phyloP scores from a whole-genome alignment of 2,329 filamentous ascomycete genomes.

The Penicillium capsulatum region DNA sequence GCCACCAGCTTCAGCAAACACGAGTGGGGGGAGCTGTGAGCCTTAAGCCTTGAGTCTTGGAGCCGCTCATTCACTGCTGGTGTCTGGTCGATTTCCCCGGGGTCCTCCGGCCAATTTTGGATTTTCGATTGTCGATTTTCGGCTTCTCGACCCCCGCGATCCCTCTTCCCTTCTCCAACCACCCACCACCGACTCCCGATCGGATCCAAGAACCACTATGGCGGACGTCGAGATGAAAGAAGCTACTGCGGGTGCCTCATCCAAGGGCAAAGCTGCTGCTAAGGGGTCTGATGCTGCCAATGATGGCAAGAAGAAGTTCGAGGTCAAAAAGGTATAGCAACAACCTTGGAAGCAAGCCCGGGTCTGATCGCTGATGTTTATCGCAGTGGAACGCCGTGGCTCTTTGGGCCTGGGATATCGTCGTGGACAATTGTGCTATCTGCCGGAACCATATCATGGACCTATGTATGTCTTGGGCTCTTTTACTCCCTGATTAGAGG shows the following conservation, averaged over 20 bases:
- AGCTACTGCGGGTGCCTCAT: conserved; percentile 51
- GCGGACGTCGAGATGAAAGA: conserved; percentile 97
- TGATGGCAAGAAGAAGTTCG: conserved; percentile 89
- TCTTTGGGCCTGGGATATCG: conserved; percentile 98
- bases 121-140: too few relatives aligned
- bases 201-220: conserved; percentile 52
- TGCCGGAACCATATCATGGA: conserved; percentile 99
- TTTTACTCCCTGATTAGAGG: not conserved
- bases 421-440: conserved; percentile 98
- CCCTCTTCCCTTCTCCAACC: conserved; percentile 7
- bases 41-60: not conserved
- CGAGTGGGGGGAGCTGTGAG: conserved; percentile 1
- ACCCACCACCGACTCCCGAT: conserved; percentile 2
- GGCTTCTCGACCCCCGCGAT: not conserved
- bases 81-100: conserved; percentile 7
- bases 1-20: conserved; percentile 16
- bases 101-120: conserved; percentile 4
- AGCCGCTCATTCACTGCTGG: too few relatives aligned
- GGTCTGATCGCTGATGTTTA: conserved; percentile 3
- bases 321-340: conserved; percentile 85
- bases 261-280: conserved; percentile 52
- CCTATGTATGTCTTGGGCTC: conserved; percentile 61
- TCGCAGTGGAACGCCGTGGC: conserved; percentile 94
- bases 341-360: conserved; percentile 7
- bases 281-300: conserved; percentile 50